These are phyloP conservation scores for Elongisporangium prolatum DNA, from an alignment of 352 stramenopile genomes.

Conservation along the genomic window DNA sequence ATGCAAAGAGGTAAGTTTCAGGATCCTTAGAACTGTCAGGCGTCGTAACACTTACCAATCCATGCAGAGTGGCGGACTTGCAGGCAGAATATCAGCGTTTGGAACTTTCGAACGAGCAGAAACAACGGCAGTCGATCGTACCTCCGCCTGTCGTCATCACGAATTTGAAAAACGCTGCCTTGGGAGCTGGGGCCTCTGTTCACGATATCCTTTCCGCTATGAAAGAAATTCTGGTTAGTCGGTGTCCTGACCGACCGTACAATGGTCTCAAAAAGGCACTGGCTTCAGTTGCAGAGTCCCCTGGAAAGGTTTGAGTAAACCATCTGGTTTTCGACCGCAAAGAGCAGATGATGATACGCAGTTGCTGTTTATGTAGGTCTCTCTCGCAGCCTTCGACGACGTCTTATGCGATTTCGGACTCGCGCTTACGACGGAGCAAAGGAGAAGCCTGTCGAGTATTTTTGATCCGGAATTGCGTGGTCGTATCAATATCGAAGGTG, in stretches of 20 bases:
- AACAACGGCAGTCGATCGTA: conserved; percentile 7
- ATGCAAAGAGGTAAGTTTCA: conserved; percentile 26
- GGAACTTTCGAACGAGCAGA: conserved; percentile 17
- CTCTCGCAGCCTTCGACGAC: conserved; percentile 64
- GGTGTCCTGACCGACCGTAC: conserved; percentile 61
- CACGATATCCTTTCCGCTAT: conserved; percentile 67
- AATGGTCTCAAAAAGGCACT: conserved; percentile 81
- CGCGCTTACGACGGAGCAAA: conserved; percentile 28
- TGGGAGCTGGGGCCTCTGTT: conserved; percentile 39
- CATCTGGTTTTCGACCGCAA: background rate
- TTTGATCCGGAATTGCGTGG: conserved; percentile 50
- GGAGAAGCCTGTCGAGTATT: conserved; percentile 35
- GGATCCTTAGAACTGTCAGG: background rate
- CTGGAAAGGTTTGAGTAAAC: conserved; percentile 73
- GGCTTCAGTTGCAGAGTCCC: conserved; percentile 54
- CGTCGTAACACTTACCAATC: conserved; percentile 2
- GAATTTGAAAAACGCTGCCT: conserved; percentile 50
- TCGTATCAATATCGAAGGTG: conserved; percentile 71
- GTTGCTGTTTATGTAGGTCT: conserved; percentile 26
- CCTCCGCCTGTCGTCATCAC: conserved; percentile 11
- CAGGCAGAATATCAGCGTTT: conserved; percentile 22
- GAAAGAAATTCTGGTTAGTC: conserved; percentile 49
- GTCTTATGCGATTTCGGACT: conserved; percentile 69
- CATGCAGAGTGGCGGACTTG: conserved; percentile 19
- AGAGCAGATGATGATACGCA: background rate